Evolutionary conservation across 306 rosid genomes (phyloP), one percentile per base, ranked within the genome.

Genomic region (Casuarina cunninghamiana): DNA sequence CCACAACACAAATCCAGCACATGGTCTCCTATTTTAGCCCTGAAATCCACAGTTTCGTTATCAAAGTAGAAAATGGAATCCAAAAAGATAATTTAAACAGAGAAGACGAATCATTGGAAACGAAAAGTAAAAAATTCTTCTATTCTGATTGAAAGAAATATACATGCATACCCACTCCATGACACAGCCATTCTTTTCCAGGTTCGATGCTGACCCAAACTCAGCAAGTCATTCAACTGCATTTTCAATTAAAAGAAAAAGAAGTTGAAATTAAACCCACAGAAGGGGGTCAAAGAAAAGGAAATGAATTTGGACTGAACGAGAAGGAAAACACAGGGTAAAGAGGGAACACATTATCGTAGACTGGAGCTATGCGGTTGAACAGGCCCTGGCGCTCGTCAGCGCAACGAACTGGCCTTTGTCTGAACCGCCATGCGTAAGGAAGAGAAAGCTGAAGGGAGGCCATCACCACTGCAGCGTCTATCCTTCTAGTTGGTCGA

Each of bases 1-100:
- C 97, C 98, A 77, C 99, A 93, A 84, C 99, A 96, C 86, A 91
- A 81, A 84, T 96, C 99, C 86, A 96, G 83, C 49, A 85, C 99
- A 50, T 72, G 44, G 50, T 88, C 90, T 41, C 97, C 99, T 72
- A 62, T 21, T 78, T 95, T 93, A 1, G 87, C 91, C 61, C 99
- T 96, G 84, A 66, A 21, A 67, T 35, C 71, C 71, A 42, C 49
- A 67, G n/a, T 68, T 54, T 58, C 69, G 83, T 60, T 51, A 77
- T 73, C 78, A 68, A 69, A 39, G 38, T 49, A 51, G 12, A 6
- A 21, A 3, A 69, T 39, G 10, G 46, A 77, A 42, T n/a, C 76
- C 2, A 45, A n/a, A 19, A 51, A 42, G 17, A 2, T 4, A 35
- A 5, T 51, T 26, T 26, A 15, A 71, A 10, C 2, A 61, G 62